Conservation (phyloP, 768 basidiomycete genomes). For the Mycena capillaripes region DNA sequence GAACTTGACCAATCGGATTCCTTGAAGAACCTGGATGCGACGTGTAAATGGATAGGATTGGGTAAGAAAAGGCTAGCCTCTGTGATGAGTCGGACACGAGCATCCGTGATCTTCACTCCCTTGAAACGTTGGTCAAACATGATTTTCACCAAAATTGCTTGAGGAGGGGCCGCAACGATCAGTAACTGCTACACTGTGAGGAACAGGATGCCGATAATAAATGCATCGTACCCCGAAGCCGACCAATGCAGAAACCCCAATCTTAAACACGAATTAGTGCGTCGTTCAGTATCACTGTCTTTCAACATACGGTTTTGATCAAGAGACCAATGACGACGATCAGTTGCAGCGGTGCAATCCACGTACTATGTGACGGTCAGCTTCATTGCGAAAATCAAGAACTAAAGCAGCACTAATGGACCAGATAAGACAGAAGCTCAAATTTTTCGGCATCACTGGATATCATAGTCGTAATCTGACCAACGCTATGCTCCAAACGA, state of each 20-base stretch:
- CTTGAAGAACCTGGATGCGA: constrained; percentile 55
- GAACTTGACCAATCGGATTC: constrained; percentile 61
- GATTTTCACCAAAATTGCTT: constrained; percentile 56
- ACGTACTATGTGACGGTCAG: constrained; percentile 41
- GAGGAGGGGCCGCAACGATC: constrained; percentile 62
- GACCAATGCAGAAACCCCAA: constrained; percentile 71
- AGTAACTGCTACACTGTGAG: constrained; percentile 52
- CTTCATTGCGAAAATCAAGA: not conserved
- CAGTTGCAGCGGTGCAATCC: constrained; percentile 57
- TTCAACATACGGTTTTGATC: constrained; percentile 56
- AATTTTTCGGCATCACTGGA: constrained; percentile 61
- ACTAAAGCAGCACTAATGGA: constrained; percentile 43
- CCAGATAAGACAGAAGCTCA: constrained; percentile 50
- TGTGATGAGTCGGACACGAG: constrained; percentile 62
- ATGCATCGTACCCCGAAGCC: constrained; percentile 55
- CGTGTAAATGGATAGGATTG: constrained; percentile 2
- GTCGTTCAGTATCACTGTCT: not conserved
- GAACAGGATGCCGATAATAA: constrained; percentile 14
- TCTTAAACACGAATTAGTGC: constrained; percentile 37
- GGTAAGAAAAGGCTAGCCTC: constrained; percentile 51
- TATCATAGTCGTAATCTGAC: constrained; percentile 67
- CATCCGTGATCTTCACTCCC: constrained; percentile 66
- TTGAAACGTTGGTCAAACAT: constrained; percentile 61
- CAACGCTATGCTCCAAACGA: constrained; percentile 60
- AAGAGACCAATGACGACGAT: constrained; percentile 64